Base-by-base conservation (phyloP, 2,329 filamentous ascomycete species). In the Trichoderma asperellum region DNA sequence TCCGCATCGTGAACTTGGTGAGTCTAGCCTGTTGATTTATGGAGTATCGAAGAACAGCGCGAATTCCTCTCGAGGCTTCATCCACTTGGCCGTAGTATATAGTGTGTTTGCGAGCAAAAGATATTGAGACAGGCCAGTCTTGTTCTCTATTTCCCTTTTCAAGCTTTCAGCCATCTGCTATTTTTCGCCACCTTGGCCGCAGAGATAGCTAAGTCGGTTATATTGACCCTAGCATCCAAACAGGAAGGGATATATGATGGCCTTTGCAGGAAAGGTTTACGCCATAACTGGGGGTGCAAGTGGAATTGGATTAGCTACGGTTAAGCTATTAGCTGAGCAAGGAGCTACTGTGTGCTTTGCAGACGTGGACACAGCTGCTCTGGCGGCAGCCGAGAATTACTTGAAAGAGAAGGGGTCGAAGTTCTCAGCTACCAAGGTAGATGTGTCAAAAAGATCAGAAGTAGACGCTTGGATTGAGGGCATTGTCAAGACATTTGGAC, bases 381-480 rank as follows among this genome's bases (percentile, higher is more conserved):
- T 81, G 49, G 70, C 76, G 49, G 70, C 71, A 18, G 76, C 79
- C 1, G 70, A 76, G 6, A 73, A 73, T 4, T 77, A 79, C 55
- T 80, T 83, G 68, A 60, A 59, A 24, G 57, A 35, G n/a, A 53
- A 53, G 32, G 47, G 43, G 43, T 56, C 69, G 1, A 69, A 74
- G 2, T 78, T 80, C 68, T 74, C 55, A 74, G 81, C 81, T 55
- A 78, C 78, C n/a, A 79, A 77, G 37, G 82, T 87, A 27, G 85
- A 88, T 70, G 79, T 88, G 18, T 83, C 82, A 35, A 80, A 82
- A 64, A 79, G 80, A 60, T 73, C 76, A 5, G 78, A 86, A 34
- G 86, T 87, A 11, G 84, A 88, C 35, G 73, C 73, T 24, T 88
- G 86, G 86, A 82, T 87, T 58, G 76, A 78, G 7, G 76, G 75